Conservation (phyloP, 257 asterid genomes). For the Coffea canephora region DNA sequence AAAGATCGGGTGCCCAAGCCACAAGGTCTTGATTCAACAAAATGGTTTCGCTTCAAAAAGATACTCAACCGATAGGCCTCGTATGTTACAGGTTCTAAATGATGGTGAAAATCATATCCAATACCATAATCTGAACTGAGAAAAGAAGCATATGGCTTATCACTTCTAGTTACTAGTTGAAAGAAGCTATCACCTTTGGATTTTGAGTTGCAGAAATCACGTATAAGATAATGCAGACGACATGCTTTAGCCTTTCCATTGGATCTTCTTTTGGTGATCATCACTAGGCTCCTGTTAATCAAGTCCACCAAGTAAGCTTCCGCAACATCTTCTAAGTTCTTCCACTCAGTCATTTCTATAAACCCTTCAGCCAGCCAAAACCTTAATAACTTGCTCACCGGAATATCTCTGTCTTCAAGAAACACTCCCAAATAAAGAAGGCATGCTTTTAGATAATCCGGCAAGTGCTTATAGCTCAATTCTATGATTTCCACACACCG, state of each 20-base stretch:
- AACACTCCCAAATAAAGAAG: constrained; percentile 8
- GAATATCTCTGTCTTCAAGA: constrained; percentile 7
- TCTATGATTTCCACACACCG: constrained; percentile 8
- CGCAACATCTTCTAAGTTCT: background rate
- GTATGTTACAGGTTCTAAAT: background rate
- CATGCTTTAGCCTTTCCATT: constrained; percentile 7
- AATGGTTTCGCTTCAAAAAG: background rate
- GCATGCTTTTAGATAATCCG: constrained; percentile 6
- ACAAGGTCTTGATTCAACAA: constrained; percentile 9
- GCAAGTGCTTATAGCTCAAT: constrained; percentile 12
- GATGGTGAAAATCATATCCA: background rate
- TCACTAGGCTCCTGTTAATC: constrained; percentile 7
- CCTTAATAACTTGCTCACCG: background rate
- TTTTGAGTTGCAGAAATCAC: background rate
- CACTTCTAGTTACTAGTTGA: background rate
- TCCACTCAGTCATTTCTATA: background rate
- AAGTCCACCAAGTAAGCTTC: background rate
- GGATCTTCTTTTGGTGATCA: background rate
- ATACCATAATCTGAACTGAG: background rate
- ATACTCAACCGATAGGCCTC: constrained; percentile 2
- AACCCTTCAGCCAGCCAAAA: constrained; percentile 13
- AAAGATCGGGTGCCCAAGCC: background rate
- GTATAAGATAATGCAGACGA: constrained; percentile 7
- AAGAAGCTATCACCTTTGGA: background rate
- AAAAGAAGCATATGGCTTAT: constrained; percentile 10